Evolutionary conservation across 164 flowering plant species (phyloP), one percentile per base, ranked within the genome.

Genomic region (Liquidambar formosana): DNA sequence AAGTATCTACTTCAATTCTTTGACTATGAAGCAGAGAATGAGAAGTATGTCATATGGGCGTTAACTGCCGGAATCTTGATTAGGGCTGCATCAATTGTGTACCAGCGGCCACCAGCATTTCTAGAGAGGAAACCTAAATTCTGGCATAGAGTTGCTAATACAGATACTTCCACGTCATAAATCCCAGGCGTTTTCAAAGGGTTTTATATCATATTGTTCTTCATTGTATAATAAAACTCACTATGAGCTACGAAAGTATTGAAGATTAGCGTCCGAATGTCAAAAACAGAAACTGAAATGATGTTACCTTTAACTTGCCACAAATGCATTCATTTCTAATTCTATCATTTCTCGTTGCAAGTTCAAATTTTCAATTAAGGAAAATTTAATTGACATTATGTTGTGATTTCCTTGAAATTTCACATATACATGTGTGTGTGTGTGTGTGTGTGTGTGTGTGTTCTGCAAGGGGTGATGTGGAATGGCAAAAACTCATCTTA

Each of bases 11-110:
- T 89, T 27, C 97, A 94, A 77, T 86, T 18, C 76, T 94, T 94
- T 70, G 83, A 89, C 67, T 87, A 84, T 63, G 78, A 84, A 74
- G 38, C 71, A 5, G 83, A 79, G n/a, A 57, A 73, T n/a, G 80
- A 76, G 70, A 75, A 77, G 59, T 88, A 79, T 68, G 12, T 82
- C 70, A 92, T 94, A 21, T 94, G 97, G 95, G 97, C 89, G 33
- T 70, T 94, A 56, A 94, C 99, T 25, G 97, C 99, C 41, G 90
- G 88, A n/a, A 83, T 94, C 41, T 75, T 92, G 85, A 92, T 94
- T 52, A 76, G 79, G 44, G 84, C 88, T 61, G 88, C 91, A 28
- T 76, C 84, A 10, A 12, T 77, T 43, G 81, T 85, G 23, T 82
- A 71, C 80, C 69, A 82, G 60, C 66, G 78, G 15, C 77, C 82